Conservation (phyloP, 495 filamentous ascomycete genomes). For the Tuber magnatum region DNA sequence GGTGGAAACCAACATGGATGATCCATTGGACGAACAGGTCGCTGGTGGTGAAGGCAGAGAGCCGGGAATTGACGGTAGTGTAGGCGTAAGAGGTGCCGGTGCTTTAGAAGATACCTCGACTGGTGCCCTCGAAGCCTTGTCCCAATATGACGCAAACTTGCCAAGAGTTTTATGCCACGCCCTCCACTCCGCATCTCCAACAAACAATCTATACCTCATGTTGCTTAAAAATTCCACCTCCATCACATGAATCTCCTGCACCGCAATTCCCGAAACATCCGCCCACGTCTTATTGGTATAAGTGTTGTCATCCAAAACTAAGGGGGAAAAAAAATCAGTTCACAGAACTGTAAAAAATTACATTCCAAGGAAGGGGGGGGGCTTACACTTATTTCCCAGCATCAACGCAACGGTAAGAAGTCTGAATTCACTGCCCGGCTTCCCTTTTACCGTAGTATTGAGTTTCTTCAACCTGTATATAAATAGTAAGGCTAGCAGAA, state of each 20-base stretch:
- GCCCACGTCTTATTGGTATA: slow-evolving; percentile 99
- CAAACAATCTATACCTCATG: slow-evolving; percentile 87
- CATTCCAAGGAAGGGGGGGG: not conserved
- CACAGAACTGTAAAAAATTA: slow-evolving; percentile 12
- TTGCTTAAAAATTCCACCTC: slow-evolving; percentile 99
- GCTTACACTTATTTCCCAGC: slow-evolving; percentile 94
- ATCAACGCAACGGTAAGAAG: slow-evolving; percentile 93
- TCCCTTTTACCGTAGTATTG: slow-evolving; percentile 79
- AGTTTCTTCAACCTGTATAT: slow-evolving; percentile 86
- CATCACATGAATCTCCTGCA: slow-evolving; percentile 96
- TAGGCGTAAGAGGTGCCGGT: slow-evolving; percentile 18
- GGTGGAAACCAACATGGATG: slow-evolving; percentile 12
- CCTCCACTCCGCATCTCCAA: slow-evolving; percentile 67
- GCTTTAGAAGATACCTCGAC: slow-evolving; percentile 32
- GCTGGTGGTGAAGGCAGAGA: slow-evolving; percentile 33
- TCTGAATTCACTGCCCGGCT: slow-evolving; percentile 90
- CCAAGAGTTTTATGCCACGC: slow-evolving; percentile 75
- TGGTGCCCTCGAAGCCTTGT: slow-evolving; percentile 43
- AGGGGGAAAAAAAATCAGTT: slow-evolving; percentile 8
- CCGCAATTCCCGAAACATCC: slow-evolving; percentile 90
- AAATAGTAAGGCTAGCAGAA: slow-evolving; percentile 83
- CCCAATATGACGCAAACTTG: slow-evolving; percentile 72
- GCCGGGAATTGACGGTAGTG: slow-evolving; percentile 29
- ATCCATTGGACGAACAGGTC: slow-evolving; percentile 24
- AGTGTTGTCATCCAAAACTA: slow-evolving; percentile 94